These are phyloP conservation scores for Trypanosoma caninum DNA, from an alignment of 208 protist species.

Conservation along the genomic window DNA sequence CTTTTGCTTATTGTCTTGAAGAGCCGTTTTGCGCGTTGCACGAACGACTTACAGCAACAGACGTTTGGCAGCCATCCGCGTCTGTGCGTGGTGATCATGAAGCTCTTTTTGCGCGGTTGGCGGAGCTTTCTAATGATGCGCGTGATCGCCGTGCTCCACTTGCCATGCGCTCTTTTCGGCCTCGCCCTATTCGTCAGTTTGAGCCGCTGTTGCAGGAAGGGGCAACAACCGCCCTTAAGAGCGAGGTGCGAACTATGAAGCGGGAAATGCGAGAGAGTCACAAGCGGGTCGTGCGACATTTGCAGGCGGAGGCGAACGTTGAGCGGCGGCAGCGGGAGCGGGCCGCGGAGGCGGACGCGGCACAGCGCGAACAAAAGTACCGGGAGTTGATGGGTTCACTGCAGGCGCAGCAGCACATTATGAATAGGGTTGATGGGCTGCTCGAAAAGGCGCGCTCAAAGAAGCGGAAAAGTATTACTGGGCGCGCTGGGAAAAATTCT, in stretches of 20 bases:
- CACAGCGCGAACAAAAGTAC: slow-evolving; percentile 53
- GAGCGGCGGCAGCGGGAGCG: slow-evolving; percentile 66
- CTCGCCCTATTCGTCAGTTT: slow-evolving; percentile 78
- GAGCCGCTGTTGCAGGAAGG: slow-evolving; percentile 71
- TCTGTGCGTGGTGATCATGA: slow-evolving; percentile 47
- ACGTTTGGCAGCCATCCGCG: slow-evolving; percentile 30
- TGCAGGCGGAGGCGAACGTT: slow-evolving; percentile 78
- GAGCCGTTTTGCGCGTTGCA: slow-evolving; percentile 47
- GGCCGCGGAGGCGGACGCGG: slow-evolving; percentile 32
- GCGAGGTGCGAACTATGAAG: slow-evolving; percentile 63
- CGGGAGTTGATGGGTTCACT: slow-evolving; percentile 73
- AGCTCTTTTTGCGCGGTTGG: slow-evolving; percentile 31
- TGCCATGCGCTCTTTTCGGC: slow-evolving; percentile 82
- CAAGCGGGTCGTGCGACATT: slow-evolving; percentile 79
- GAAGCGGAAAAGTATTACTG: slow-evolving; percentile 52
- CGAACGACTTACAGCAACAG: slow-evolving; percentile 24
- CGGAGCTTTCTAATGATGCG: slow-evolving; percentile 16
- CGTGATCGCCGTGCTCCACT: slow-evolving; percentile 59
- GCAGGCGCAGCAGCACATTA: slow-evolving; percentile 83
- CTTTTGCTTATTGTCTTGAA: slow-evolving; percentile 49
- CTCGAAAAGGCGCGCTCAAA: slow-evolving; percentile 67
- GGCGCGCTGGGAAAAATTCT: slow-evolving; percentile 16
- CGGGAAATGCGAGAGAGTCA: slow-evolving; percentile 78
- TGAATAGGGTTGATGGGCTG: slow-evolving; percentile 82
- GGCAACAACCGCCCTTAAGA: slow-evolving; percentile 51